phyloP scores from a whole-genome alignment of 1,284 basidiomycete genomes.

The Xanthoconium separans region DNA sequence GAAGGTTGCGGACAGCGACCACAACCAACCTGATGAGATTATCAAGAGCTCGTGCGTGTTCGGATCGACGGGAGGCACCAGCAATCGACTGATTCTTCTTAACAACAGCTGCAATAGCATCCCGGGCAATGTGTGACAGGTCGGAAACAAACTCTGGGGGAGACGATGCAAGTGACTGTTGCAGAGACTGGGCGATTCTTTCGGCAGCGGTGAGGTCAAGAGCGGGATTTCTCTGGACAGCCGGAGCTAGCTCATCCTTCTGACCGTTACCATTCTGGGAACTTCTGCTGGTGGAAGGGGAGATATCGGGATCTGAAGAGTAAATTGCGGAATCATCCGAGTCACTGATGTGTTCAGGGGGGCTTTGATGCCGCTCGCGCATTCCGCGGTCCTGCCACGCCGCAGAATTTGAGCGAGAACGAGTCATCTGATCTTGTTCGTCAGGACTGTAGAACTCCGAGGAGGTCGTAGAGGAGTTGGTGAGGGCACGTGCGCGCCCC shows the following conservation, averaged over 20 bases:
- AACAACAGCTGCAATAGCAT: constrained; percentile 63
- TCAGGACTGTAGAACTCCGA: constrained; percentile 27
- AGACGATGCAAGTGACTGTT: constrained; percentile 57
- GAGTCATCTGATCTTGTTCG: constrained; percentile 27
- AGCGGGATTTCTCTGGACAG: constrained; percentile 21
- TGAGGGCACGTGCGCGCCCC: constrained; percentile 33
- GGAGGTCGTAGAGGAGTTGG: constrained; percentile 33
- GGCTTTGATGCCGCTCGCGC: constrained; percentile 34
- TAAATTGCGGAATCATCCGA: constrained; percentile 78
- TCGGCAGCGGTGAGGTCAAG: constrained; percentile 64
- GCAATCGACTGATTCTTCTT: constrained; percentile 51
- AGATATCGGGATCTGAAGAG: constrained; percentile 46
- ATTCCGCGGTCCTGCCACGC: constrained; percentile 18
- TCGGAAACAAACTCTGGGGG: constrained; percentile 58
- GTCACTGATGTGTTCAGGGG: constrained; percentile 54
- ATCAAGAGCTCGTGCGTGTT: constrained; percentile 61
- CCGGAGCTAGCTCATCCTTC: constrained; percentile 17
- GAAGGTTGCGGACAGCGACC: constrained; percentile 65
- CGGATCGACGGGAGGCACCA: constrained; percentile 44
- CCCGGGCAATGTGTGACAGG: constrained; percentile 55
- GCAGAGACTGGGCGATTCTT: constrained; percentile 62
- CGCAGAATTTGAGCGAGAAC: constrained; percentile 37
- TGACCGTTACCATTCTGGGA: constrained; percentile 31
- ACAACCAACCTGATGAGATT: constrained; percentile 66
- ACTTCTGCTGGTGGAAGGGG: constrained; percentile 36